A percentile compares a stretch with the other conserved stretches of the same genome.
These are phyloP conservation scores for Talaromyces thailandensis DNA, from an alignment of 495 filamentous ascomycete genomes.

Conservation along the genomic window DNA sequence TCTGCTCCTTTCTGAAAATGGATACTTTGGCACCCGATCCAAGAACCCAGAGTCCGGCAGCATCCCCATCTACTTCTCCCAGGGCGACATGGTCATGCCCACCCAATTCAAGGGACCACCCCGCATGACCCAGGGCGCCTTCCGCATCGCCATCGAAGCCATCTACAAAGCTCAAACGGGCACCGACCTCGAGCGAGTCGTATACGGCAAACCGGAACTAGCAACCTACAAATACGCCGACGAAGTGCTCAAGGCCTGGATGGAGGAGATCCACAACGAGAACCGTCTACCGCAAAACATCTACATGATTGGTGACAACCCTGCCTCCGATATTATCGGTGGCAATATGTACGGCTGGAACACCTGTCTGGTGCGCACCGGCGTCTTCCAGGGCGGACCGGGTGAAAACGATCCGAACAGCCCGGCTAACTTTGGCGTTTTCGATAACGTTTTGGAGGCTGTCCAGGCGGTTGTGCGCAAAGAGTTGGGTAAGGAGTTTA, in stretches of 20 bases:
- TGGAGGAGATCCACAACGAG: conserved; percentile 67
- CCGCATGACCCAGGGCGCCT: conserved; percentile 66
- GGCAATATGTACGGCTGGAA: conserved; percentile 82
- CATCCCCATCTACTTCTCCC: conserved; percentile 70
- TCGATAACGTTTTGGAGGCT: conserved; percentile 45
- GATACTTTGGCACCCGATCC: conserved; percentile 55
- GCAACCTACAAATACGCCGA: conserved; percentile 79
- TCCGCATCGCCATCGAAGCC: conserved; percentile 69
- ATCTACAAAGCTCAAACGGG: conserved; percentile 72
- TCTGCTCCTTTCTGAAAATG: conserved; percentile 65
- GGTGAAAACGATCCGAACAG: conserved; percentile 48
- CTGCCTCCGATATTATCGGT: conserved; percentile 67
- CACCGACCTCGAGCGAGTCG: conserved; percentile 68
- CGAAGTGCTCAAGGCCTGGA: conserved; percentile 65
- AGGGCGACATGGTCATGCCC: conserved; percentile 69
- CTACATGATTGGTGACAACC: conserved; percentile 81
- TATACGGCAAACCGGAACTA: conserved; percentile 74
- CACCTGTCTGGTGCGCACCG: conserved; percentile 58
- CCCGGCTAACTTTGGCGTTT: conserved; percentile 49
- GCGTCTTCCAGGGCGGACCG: conserved; percentile 46
- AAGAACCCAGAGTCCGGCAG: conserved; percentile 57
- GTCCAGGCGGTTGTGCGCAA: conserved; percentile 45
- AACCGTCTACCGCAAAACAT: conserved; percentile 60
- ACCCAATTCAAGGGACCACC: conserved; percentile 61
- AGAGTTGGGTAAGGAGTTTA: conserved; percentile 48